Evolutionary conservation across 148 eudicot species (phyloP), one percentile per base, ranked within the genome.

Genomic region (Amaranthus hypochondriacus): DNA sequence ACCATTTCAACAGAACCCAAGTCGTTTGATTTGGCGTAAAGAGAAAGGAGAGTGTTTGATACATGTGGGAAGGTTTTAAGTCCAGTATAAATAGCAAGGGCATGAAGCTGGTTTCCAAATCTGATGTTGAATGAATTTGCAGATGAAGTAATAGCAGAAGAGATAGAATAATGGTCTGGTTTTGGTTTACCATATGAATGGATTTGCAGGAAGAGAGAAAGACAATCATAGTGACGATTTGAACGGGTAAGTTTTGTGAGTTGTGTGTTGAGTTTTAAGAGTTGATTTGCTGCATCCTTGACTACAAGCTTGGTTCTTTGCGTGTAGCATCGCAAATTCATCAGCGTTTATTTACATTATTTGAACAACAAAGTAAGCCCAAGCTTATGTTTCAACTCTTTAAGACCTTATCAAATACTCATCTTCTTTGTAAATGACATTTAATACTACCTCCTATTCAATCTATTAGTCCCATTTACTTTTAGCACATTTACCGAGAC

Each of bases 161-260:
- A 93, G 76, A 93, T 84, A 51, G 96, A 78, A 70, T 87, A 90
- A 18, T 90, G 85, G 67, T 93, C 98, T 10, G 96, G 98, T 72
- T 57, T 84, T 59, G 85, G 70, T 54, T 6, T 48, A 72, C 66
- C 76, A 69, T 86, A 83, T 5, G 94, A 87, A 75, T 86, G 88
- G 48, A 93, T 81, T 62, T 79, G 83, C 48, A 66, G 75, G 85
- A 93, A 89, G 11, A 93, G 77, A 3, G 77, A 67, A 70, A 90
- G 76, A 75, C 88, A 50, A 7, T 93, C 84, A 4, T 66, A 11
- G 84, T 59, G 86, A 59, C 54, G 73, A 64, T 77, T 79, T 48
- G 89, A 77, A 51, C 78, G 85, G 46, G 74, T 82, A 52, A 90
- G 82, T 48, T 81, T 78, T 8, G 89, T 71, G 3, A 93, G 87